phyloP scores from a whole-genome alignment of 1,284 basidiomycete genomes.

The Cutaneotrichosporon sp. region DNA sequence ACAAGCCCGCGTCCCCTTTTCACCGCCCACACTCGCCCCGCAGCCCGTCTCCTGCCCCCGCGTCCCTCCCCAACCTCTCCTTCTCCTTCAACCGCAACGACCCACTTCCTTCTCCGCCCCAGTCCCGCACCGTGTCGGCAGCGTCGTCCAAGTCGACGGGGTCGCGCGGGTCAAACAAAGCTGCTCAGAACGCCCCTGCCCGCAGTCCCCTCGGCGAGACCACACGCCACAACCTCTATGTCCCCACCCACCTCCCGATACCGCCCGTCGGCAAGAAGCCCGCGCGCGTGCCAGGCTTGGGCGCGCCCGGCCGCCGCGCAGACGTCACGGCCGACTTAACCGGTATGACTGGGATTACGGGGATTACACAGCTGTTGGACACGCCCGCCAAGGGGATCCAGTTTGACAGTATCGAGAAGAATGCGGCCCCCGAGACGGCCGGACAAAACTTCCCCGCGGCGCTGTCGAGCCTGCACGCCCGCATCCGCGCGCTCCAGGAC shows the following conservation, averaged over 20 bases:
- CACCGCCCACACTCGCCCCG: conserved; percentile 5
- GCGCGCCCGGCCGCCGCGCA: not conserved
- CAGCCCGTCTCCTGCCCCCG: conserved; percentile 13
- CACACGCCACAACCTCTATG: conserved; percentile 24
- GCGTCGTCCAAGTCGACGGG: conserved; percentile 7
- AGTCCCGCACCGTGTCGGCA: conserved; percentile 22
- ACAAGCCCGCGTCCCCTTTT: conserved; percentile 16
- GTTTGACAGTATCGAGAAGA: conserved; percentile 34
- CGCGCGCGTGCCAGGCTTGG: not conserved
- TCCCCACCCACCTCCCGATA: not conserved
- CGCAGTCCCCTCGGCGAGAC: conserved; percentile 30
- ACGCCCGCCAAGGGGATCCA: conserved; percentile 42
- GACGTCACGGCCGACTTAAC: not conserved
- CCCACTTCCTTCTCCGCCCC: conserved; percentile 35
- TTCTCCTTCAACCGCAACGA: conserved; percentile 38
- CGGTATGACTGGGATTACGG: conserved; percentile 38
- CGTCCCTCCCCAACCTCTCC: conserved; percentile 50
- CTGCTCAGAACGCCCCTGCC: not conserved
- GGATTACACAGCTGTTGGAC: conserved; percentile 43
- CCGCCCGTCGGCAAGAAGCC: not conserved
- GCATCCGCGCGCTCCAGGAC: conserved; percentile 56
- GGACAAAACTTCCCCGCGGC: conserved; percentile 29
- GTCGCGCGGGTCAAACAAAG: not conserved
- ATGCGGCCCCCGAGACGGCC: conserved; percentile 27
- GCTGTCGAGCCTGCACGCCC: conserved; percentile 37